Base-by-base conservation (phyloP, 257 asterid species). In the Marsdenia floribunda region DNA sequence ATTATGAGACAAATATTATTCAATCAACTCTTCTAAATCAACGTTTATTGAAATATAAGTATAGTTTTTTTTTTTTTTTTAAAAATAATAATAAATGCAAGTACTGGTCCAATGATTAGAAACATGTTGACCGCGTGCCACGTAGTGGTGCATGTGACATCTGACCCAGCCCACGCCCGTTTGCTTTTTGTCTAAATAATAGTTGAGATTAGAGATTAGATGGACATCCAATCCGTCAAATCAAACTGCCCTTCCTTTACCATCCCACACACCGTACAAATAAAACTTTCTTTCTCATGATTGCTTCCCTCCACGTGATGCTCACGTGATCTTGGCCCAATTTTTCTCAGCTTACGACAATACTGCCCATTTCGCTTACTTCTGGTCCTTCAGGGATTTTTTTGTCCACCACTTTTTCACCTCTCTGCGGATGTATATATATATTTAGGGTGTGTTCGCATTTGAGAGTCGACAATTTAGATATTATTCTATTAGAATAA, bases 271-370 rank as follows among this genome's bases (percentile, higher is more conserved):
- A 52, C 50, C 21, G 22, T 6, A 13, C 53, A 38, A 21, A 37
- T 29, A 22, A 10, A 53, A 4, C 24, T 18, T 53, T 53, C 37
- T 2, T 54, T 52, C 5, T 11, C 16, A 19, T 13, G 49, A 3
- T 4, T 26, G n/a, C 0, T 53, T 18, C 13, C 35, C 38, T 53
- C 73, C 73, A 77, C 55, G 76, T 71, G 80, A 71, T n/a, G 3
- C 40, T 61, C 73, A 72, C 77, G 73, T 72, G 77, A 64, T 54
- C 66, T 68, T 29, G 69, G 68, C 47, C 77, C 80, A 67, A 37
- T 12, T 5, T 42, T 24, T 13, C 65, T 44, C 58, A 66, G 29
- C 33, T 22, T 7, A 8, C 50, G 71, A 66, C 71, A 66, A 38
- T 16, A 3, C 29, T 38, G 35, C 69, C 7, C 2, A 4, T 12